phyloP scores from a whole-genome alignment of 1,139 yeast species.

The Sugiyamaella xylanicola region DNA sequence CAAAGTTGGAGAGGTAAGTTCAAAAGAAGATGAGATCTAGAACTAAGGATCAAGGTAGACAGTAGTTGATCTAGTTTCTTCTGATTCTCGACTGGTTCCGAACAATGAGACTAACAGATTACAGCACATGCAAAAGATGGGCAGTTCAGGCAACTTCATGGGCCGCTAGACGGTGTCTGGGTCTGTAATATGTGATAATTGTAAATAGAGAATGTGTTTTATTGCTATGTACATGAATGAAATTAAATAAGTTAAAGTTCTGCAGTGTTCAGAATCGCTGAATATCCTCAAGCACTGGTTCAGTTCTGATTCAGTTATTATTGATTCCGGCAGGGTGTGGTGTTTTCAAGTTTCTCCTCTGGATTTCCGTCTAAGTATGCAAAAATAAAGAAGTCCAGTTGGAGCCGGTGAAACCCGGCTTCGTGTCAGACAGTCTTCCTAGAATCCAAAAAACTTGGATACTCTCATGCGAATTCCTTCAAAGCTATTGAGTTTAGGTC shows the following conservation, averaged over 20 bases:
- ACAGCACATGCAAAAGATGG: slow-evolving; percentile 42
- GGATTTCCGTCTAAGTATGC: too few relatives aligned
- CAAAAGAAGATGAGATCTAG: too few relatives aligned
- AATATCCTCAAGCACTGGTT: too few relatives aligned
- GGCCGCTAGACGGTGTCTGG: slow-evolving; percentile 21
- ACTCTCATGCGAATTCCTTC: slow-evolving; percentile 80
- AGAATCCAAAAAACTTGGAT: slow-evolving; percentile 58
- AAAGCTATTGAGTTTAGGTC: slow-evolving; percentile 80
- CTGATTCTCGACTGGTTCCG: too few relatives aligned
- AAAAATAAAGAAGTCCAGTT: too few relatives aligned
- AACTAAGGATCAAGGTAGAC: not conserved
- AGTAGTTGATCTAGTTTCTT: too few relatives aligned
- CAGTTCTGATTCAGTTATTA: too few relatives aligned
- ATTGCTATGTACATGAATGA: slow-evolving; percentile 5
- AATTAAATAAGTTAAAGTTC: slow-evolving; percentile 15
- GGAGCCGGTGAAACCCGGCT: too few relatives aligned
- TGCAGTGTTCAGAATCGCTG: not conserved
- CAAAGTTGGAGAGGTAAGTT: slow-evolving; percentile 77
- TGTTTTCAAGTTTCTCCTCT: too few relatives aligned
- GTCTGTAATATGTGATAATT: slow-evolving; percentile 2
- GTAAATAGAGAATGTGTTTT: slow-evolving; percentile 17
- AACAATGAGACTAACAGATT: slow-evolving; percentile 19
- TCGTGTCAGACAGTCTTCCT: slow-evolving; percentile 11
- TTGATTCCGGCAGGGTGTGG: too few relatives aligned
- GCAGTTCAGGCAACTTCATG: slow-evolving; percentile 37